Evolutionary conservation across 2,329 filamentous ascomycete species (phyloP).

Genomic region (Furcasterigmium furcatum): DNA sequence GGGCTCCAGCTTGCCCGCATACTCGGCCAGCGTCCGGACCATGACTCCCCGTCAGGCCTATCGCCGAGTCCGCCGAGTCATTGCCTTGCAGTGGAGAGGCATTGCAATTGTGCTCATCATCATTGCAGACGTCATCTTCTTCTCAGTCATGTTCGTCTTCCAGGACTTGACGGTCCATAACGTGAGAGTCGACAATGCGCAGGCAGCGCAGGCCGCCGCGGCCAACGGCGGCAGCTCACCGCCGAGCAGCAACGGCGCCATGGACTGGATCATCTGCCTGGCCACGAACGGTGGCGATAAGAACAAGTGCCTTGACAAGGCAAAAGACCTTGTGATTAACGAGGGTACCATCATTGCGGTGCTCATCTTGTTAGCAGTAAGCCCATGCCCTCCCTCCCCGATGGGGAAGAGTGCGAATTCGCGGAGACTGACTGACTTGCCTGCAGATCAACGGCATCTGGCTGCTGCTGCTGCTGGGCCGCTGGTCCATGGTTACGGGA

Average conservation of each 20-base stretch:
- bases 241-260: not conserved
- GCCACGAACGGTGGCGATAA: conserved; percentile 54
- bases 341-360: conserved; percentile 78
- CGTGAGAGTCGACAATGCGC: conserved; percentile 51
- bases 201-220: conserved; percentile 40
- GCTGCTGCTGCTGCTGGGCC: conserved; percentile 76
- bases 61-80: conserved; percentile 77
- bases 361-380: conserved; percentile 75
- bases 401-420: no score
- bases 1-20: conserved; percentile 70
- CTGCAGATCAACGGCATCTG: conserved; percentile 77
- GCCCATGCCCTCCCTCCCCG: conserved; percentile 20
- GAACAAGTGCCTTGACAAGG: conserved; percentile 59
- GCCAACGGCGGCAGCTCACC: conserved; percentile 9
- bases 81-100: conserved; percentile 91
- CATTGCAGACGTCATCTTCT: conserved; percentile 88
- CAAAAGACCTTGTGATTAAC: conserved; percentile 63
- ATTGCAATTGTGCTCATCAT: conserved; percentile 89
- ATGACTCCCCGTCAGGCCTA: conserved; percentile 86
- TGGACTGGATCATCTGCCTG: conserved; percentile 72
- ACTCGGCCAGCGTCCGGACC: conserved; percentile 70
- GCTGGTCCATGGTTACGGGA: conserved; percentile 79
- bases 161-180: conserved; percentile 71
- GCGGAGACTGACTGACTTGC: conserved; percentile 6
- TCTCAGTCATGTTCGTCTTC: conserved; percentile 86